Conservation (phyloP, 1,284 basidiomycete species). For the Apiotrichum laibachii region DNA sequence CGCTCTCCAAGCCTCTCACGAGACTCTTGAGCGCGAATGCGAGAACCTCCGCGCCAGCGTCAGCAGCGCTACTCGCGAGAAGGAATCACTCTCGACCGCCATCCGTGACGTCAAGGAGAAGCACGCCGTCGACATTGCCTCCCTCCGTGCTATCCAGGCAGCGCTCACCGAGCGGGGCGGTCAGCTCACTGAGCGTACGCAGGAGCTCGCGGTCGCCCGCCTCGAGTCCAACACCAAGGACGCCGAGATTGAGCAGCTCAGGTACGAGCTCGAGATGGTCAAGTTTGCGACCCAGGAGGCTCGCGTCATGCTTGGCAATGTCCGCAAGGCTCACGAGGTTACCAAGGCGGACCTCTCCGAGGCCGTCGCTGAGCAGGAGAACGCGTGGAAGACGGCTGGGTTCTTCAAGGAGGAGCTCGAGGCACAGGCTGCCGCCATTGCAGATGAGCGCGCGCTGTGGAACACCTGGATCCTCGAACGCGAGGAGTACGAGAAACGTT, state of each 20-base stretch:
- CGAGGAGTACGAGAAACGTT: conserved; percentile 1
- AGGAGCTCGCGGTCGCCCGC: neutral
- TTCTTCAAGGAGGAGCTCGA: conserved; percentile 8
- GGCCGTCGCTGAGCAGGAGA: conserved; percentile 1
- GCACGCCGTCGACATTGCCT: neutral
- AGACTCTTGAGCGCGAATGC: neutral
- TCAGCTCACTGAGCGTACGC: neutral
- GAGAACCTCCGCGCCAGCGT: neutral
- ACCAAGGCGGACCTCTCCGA: neutral
- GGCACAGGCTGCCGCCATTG: neutral
- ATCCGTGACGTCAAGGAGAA: neutral
- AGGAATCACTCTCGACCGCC: too few relatives aligned
- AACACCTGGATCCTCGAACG: neutral
- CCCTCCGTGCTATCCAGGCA: too few relatives aligned
- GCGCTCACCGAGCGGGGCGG: too few relatives aligned
- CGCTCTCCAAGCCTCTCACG: neutral
- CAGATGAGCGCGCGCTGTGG: neutral
- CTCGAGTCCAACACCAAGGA: conserved; percentile 6
- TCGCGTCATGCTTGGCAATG: neutral
- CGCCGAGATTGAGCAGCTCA: neutral
- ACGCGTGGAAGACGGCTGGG: conserved; percentile 3
- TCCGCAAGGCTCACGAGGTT: neutral
- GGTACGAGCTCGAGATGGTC: neutral
- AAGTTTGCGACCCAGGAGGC: neutral
- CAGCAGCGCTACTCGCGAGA: neutral